Base-by-base conservation (phyloP, 2,329 filamentous ascomycete genomes). In the Stagonosporopsis chrysanthemi region DNA sequence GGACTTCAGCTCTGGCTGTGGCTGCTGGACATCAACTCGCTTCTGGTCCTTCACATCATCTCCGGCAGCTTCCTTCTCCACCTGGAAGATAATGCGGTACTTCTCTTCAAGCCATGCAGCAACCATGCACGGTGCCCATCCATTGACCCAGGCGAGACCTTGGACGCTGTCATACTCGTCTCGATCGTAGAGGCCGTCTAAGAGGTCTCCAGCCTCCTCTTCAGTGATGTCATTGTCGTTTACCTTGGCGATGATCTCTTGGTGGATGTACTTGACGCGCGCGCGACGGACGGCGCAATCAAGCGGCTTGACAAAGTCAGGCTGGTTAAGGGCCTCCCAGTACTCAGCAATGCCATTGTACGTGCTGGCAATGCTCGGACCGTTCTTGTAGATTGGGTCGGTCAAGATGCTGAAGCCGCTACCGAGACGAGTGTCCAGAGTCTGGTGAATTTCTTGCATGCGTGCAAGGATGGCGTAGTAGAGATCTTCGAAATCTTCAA, bases 401-500 rank as follows among this genome's bases (percentile, higher is more conserved):
- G 38, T 36, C 2, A 57, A 35, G 1, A 24, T 15, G 60, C 56
- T 68, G 68, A 76, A 74, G 43, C 62, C 61, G 42, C 65, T 69
- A 14, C 56, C 48, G 29, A 74, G 52, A 12, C 70, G 72, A 2
- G 66, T 31, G 6, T 54, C 55, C 51, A 76, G 48, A 0, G 52
- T 48, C 4, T 67, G 58, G 43, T 69, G 62, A n/a, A 71, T 64
- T 7, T 67, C 67, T 36, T 69, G 64, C 45, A 74, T 63, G 31
- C 61, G 64, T 4, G 66, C 62, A 14, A 74, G 44, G 11, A 68
- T 39, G 1, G 67, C 68, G 28, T 75, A 74, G 63, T 72, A 76
- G 12, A 76, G 24, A 56, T 75, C 70, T 50, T 75, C 70, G 40
- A 65, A 75, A 56, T 75, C 72, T 29, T 67, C 65, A 11, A 75